phyloP scores from a whole-genome alignment of 2,329 filamentous ascomycete species.

The Fusarium temperatum region DNA sequence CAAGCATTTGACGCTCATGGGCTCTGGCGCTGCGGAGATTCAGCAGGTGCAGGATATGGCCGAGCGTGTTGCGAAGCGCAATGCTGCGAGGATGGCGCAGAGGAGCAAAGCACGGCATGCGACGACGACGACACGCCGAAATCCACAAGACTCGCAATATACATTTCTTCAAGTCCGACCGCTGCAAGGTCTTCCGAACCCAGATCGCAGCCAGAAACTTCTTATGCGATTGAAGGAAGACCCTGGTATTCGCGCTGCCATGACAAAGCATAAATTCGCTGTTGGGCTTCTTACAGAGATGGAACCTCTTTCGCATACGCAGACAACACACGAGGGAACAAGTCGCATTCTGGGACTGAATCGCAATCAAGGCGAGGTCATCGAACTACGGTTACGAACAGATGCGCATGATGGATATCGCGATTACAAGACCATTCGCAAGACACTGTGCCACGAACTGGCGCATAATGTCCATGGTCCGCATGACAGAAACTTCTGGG shows the following conservation, averaged over 20 bases:
- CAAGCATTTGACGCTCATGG: slow-evolving; percentile 73
- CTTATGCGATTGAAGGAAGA: slow-evolving; percentile 82
- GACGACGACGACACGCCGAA: slow-evolving; percentile 4
- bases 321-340: slow-evolving; percentile 73
- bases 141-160: slow-evolving; percentile 70
- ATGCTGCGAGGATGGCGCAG: slow-evolving; percentile 51
- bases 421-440: slow-evolving; percentile 90
- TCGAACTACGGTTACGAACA: slow-evolving; percentile 89
- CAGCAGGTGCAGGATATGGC: slow-evolving; percentile 61
- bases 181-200: slow-evolving; percentile 79
- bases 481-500: slow-evolving; percentile 91
- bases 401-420: slow-evolving; percentile 94
- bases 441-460: slow-evolving; percentile 93
- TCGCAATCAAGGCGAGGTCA: slow-evolving; percentile 85
- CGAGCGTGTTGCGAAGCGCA: slow-evolving; percentile 58
- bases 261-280: slow-evolving; percentile 84
- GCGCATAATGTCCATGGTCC: slow-evolving; percentile 89
- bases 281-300: slow-evolving; percentile 93
- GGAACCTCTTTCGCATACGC: slow-evolving; percentile 85
- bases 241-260: slow-evolving; percentile 82
- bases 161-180: slow-evolving; percentile 84
- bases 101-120: slow-evolving; percentile 41
- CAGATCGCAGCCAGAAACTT: slow-evolving; percentile 74
- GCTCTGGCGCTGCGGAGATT: slow-evolving; percentile 69
- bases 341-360: slow-evolving; percentile 86